Conservation (phyloP, 108 stramenopile species). For the Pseudonitzschia pungens region DNA sequence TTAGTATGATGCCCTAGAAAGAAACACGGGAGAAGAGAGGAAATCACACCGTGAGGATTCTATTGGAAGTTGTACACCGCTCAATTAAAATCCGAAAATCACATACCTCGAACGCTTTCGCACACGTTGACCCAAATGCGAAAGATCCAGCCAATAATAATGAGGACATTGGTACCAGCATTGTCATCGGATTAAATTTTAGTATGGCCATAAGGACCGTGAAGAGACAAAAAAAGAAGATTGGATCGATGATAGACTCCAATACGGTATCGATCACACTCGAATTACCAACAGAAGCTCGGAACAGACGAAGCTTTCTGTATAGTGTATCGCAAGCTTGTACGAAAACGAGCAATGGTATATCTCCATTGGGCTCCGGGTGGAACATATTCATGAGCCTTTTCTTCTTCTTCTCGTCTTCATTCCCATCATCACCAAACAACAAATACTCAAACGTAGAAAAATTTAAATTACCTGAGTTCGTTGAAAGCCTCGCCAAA, state of each 20-base stretch:
- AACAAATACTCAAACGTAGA: constrained; percentile 42
- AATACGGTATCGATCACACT: constrained; percentile 73
- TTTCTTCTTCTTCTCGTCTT: constrained; percentile 48
- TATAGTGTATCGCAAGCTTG: constrained; percentile 60
- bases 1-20: constrained; percentile 59
- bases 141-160: constrained; percentile 73
- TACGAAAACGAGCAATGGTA: constrained; percentile 63
- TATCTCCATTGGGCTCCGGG: constrained; percentile 39
- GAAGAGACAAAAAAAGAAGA: constrained; percentile 58
- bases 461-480: constrained; percentile 33
- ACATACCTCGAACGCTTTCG: constrained; percentile 58
- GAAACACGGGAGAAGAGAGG: background rate
- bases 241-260: constrained; percentile 54
- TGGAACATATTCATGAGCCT: constrained; percentile 45
- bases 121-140: constrained; percentile 65
- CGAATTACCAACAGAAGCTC: constrained; percentile 58
- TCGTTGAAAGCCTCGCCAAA: constrained; percentile 41
- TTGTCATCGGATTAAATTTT: constrained; percentile 71
- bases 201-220: constrained; percentile 53
- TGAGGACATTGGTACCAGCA: constrained; percentile 68
- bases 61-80: background rate
- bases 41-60: background rate
- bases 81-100: constrained; percentile 18
- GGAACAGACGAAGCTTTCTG: constrained; percentile 55
- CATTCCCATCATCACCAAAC: constrained; percentile 43